Evolutionary conservation across 1,284 basidiomycete species (phyloP).

Genomic region (Marasmius tenuissimus): DNA sequence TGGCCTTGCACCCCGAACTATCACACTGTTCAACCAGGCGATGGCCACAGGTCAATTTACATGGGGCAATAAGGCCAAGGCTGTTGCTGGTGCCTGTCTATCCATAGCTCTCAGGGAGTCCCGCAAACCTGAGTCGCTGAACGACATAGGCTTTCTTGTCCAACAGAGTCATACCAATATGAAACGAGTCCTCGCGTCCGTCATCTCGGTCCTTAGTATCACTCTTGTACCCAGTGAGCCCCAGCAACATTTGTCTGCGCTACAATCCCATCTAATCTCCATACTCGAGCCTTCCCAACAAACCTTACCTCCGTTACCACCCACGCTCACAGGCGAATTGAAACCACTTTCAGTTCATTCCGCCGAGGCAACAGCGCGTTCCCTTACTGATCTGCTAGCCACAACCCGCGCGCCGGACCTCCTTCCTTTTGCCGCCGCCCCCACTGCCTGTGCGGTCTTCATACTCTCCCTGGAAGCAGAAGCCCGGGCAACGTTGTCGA

Average conservation of each 20-base stretch:
- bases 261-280: constrained; percentile 31
- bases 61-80: constrained; percentile 70
- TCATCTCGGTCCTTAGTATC: constrained; percentile 48
- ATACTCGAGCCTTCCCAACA: constrained; percentile 38
- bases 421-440: constrained; percentile 38
- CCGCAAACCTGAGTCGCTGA: constrained; percentile 61
- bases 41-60: constrained; percentile 55
- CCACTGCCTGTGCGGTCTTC: constrained; percentile 67
- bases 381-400: constrained; percentile 52
- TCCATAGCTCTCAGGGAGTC: constrained; percentile 68
- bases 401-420: constrained; percentile 38
- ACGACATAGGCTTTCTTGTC: constrained; percentile 65
- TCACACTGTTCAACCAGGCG: constrained; percentile 62
- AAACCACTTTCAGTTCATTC: constrained; percentile 41
- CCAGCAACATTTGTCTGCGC: constrained; percentile 20
- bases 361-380: constrained; percentile 53
- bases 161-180: constrained; percentile 52
- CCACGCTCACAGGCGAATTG: constrained; percentile 34
- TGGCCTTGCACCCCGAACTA: constrained; percentile 59
- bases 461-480: constrained; percentile 74
- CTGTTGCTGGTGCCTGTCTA: constrained; percentile 64
- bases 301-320: constrained; percentile 33
- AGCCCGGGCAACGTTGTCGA: constrained; percentile 50
- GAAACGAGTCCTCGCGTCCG: constrained; percentile 53
- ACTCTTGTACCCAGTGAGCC: constrained; percentile 44